Conservation (phyloP, 129 eudicot genomes). For the Helichrysum umbraculigerum region DNA sequence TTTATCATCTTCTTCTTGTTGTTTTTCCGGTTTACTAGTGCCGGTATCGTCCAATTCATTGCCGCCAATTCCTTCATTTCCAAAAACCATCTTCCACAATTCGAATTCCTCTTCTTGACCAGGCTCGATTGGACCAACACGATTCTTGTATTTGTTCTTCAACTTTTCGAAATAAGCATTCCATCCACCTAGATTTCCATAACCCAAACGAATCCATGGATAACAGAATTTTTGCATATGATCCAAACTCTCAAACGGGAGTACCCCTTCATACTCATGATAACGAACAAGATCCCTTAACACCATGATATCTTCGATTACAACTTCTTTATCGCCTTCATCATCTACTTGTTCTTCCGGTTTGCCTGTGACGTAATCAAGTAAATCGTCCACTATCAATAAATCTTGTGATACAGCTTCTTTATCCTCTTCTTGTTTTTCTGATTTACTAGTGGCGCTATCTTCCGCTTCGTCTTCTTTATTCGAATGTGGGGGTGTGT, state of each 20-base stretch:
- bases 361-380: not conserved
- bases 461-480: not conserved
- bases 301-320: not conserved
- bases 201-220: too few species aligned
- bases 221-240: not conserved
- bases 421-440: too few species aligned
- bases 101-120: too few species aligned
- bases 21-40: too few species aligned
- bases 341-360: not conserved
- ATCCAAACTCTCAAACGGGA: not conserved
- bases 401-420: not conserved
- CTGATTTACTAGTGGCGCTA: not conserved
- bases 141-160: too few species aligned
- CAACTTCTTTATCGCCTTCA: not conserved
- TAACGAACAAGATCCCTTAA: not conserved
- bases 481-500: not conserved
- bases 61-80: too few species aligned
- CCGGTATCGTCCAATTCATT: too few species aligned
- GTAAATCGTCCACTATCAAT: not conserved
- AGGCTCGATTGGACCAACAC: too few species aligned
- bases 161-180: too few species aligned
- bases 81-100: too few species aligned
- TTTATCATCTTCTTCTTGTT: too few species aligned
- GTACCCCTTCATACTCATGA: not conserved
- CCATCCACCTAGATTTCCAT: too few species aligned